These are phyloP conservation scores for Ampelocalamus luodianensis DNA, from an alignment of 176 grass and related monocot genomes.

Conservation along the genomic window DNA sequence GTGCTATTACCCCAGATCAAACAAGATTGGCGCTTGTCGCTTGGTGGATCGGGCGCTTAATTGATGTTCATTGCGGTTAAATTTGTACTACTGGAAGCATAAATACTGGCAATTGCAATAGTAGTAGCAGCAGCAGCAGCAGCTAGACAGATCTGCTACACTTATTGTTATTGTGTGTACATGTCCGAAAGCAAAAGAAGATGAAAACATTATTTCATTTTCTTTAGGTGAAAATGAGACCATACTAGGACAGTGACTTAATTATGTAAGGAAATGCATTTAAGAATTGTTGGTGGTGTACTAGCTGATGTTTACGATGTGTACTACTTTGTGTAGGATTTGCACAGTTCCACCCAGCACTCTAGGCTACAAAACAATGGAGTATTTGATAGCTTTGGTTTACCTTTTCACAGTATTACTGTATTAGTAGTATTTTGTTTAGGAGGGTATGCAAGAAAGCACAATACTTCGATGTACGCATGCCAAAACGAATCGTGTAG, in stretches of 20 bases:
- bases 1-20: not conserved
- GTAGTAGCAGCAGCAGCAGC: not conserved
- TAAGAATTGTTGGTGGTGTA: not conserved
- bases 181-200: not conserved
- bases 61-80: not conserved
- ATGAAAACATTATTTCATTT: not conserved
- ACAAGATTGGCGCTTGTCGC: not conserved
- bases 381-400: not conserved
- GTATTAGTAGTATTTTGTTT: not conserved
- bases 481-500: not conserved
- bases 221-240: not conserved
- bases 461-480: not conserved
- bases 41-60: no score
- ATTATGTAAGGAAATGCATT: not conserved
- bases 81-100: not conserved
- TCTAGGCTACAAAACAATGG: not conserved
- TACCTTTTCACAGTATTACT: not conserved
- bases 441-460: not conserved
- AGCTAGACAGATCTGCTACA: not conserved
- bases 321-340: no score
- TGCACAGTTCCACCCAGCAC: not conserved
- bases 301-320: not conserved
- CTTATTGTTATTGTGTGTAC: not conserved
- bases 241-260: not conserved
- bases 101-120: conserved; percentile 2